Conservation (phyloP, 805 yeast species). For the Candida tammaniensis region DNA sequence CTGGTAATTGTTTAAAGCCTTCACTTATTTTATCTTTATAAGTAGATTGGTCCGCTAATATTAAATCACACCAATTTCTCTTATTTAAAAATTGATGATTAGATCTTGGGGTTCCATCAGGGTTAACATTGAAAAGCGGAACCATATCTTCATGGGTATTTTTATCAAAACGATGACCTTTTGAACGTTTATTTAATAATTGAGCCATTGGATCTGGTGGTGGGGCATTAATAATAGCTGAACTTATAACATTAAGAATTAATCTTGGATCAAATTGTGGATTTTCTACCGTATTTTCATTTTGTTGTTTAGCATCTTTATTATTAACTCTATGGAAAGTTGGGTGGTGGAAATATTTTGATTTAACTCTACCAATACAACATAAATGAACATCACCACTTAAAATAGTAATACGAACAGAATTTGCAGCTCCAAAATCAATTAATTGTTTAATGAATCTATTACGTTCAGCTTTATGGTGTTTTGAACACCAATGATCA, state of each 20-base stretch:
- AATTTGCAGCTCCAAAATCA: slow-evolving; percentile 59
- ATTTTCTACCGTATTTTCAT: slow-evolving; percentile 35
- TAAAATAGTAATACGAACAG: slow-evolving; percentile 76
- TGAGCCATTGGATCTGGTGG: slow-evolving; percentile 87
- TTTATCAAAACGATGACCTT: slow-evolving; percentile 62
- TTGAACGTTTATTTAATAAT: slow-evolving; percentile 64
- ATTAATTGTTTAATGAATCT: slow-evolving; percentile 57
- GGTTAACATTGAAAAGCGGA: slow-evolving; percentile 63
- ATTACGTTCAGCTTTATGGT: slow-evolving; percentile 87
- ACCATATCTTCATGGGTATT: slow-evolving; percentile 77
- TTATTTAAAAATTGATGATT: slow-evolving; percentile 59
- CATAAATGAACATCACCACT: slow-evolving; percentile 95
- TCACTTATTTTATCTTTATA: slow-evolving; percentile 16
- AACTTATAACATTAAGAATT: slow-evolving; percentile 79
- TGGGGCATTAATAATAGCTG: slow-evolving; percentile 90
- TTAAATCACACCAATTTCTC: slow-evolving; percentile 71
- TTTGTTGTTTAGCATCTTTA: slow-evolving; percentile 28
- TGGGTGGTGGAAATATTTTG: slow-evolving; percentile 42
- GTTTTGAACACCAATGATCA: slow-evolving; percentile 94
- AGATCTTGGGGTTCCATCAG: slow-evolving; percentile 46
- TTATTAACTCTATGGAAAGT: slow-evolving; percentile 20
- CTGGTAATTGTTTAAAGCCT: slow-evolving; percentile 11
- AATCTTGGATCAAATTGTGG: slow-evolving; percentile 74
- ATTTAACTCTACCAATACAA: slow-evolving; percentile 72
- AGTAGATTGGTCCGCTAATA: slow-evolving; percentile 42